Base-by-base conservation (phyloP, 805 yeast genomes). In the Candida maris region DNA sequence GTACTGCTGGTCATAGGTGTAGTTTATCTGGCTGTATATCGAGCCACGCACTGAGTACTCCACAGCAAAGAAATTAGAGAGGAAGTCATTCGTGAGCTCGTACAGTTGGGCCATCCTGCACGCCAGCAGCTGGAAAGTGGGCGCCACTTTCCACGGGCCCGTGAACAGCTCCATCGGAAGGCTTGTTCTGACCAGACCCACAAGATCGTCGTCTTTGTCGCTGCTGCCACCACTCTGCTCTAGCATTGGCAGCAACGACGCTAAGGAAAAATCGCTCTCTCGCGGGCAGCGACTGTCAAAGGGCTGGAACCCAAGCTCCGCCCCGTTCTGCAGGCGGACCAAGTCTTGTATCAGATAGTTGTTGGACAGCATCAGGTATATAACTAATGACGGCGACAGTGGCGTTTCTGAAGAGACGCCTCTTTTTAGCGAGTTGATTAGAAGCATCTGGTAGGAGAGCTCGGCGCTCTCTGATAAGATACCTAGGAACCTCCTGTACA, bases 121-220 rank as follows among this genome's bases (percentile, higher is more conserved):
- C 0, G 83, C 73, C 39, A 83, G 65, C 44, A 73, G 73, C 34
- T 77, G 56, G 15, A 77, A 53, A 0, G 88, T 80, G 14, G 78
- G 65, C 1, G 84, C 77, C 2, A 35, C 60, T 31, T 57, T 49
- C 88, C 88, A 81, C 2, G 49, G 37, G 27, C 18, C 52, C 17
- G 13, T n/a, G 16, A 38, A 38, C 25, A 48, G 38, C 15, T 38
- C 45, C 10, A 18, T 13, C 7, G 53, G 52, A 9, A 45, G 27
- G 13, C 6, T 13, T 10, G 41, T n/a, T 17, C 27, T 33, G 26
- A 45, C 19, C 15, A 41, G 17, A 6, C 27, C 14, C 19, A 30
- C 27, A 19, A 44, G 29, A 5, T 39, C 44, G 16, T 39, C 36
- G 19, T 17, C 23, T 14, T 22, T 9, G 12, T 29, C 28, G 7